Evolutionary conservation across 768 basidiomycete genomes (phyloP), one percentile per base, ranked within the genome.

Genomic region (Peribolospora baueri): DNA sequence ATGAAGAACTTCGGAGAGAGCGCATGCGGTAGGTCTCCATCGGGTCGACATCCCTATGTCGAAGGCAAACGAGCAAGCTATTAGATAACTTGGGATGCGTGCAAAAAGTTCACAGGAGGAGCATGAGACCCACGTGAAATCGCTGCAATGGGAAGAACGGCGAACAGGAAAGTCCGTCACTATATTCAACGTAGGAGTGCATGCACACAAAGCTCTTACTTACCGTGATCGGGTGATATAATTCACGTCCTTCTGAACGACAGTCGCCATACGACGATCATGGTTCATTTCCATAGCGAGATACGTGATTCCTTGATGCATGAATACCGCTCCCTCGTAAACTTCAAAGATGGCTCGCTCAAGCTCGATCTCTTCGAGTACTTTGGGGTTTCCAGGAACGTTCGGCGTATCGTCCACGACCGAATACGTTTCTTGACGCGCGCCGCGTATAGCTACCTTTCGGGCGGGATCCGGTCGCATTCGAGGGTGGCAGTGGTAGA

Each of bases 301-400:
- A 65, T 78, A 88, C 0, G 83, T 78, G 57, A 78, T 59, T 3
- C 87, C 86, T 69, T 87, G 86, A 62, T 88, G 85, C 67, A 90
- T 77, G 67, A 84, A 91, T 58, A 90, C 78, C 4, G 79, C 85
- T 9, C 86, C 87, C 68, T 88, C 85, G 61, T 88, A 91, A 7
- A 60, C 69, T 66, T 90, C 87, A 60, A 88, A 91, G 54, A 86
- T 68, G 0, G 84, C 84, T 40, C 86, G 71, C 25, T 82, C 84
- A 46, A 80, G 66, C 66, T 90, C 87, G 36, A 85, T 70, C 64
- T 88, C 84, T 67, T 91, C 86, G 7, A 91, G 62, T 41, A 83
- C 71, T 13, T 52, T 25, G 64, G 69, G 14, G 68, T 66, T 0
- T 14, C 66, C 72, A 5, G 67, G 60, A 41, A 66, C 62, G 37